phyloP scores from a whole-genome alignment of 202 grass and related monocot species.

The Schoenoplectus triqueter region DNA sequence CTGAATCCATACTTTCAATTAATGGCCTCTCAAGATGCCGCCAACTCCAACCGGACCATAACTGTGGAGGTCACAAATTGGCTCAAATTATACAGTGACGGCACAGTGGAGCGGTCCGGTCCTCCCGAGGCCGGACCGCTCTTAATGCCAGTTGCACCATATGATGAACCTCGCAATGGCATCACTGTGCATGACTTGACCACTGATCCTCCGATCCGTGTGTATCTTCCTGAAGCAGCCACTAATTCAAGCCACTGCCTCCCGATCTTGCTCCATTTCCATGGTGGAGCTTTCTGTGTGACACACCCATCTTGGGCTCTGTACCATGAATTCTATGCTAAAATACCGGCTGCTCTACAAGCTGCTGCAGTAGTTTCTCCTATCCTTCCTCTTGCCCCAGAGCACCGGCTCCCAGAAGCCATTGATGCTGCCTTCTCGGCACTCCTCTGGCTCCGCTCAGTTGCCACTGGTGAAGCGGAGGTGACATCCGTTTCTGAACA shows the following conservation, averaged over 20 bases:
- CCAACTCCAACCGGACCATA: constrained; percentile 22
- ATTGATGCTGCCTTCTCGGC: constrained; percentile 43
- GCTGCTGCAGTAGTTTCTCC: constrained; percentile 48
- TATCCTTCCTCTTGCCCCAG: constrained; percentile 53
- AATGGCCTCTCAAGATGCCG: not conserved
- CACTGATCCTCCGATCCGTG: constrained; percentile 37
- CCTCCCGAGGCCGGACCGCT: constrained; percentile 42
- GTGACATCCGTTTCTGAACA: not conserved
- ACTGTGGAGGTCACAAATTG: constrained; percentile 58
- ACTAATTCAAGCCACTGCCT: not conserved
- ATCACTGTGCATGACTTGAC: constrained; percentile 58
- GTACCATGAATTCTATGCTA: constrained; percentile 64
- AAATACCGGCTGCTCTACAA: constrained; percentile 19
- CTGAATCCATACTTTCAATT: not conserved
- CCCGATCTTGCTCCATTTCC: constrained; percentile 60
- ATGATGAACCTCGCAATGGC: constrained; percentile 45
- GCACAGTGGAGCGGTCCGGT: constrained; percentile 48
- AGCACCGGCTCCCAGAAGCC: constrained; percentile 55
- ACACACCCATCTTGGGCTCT: constrained; percentile 48
- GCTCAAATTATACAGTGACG: constrained; percentile 56
- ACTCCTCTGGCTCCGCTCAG: constrained; percentile 47
- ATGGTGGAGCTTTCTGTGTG: constrained; percentile 67
- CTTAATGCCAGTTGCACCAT: constrained; percentile 39
- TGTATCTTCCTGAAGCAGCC: constrained; percentile 43
- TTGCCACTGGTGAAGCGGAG: not conserved